These are phyloP conservation scores for Capsicum chinense DNA, from an alignment of 257 asterid genomes.

Conservation along the genomic window DNA sequence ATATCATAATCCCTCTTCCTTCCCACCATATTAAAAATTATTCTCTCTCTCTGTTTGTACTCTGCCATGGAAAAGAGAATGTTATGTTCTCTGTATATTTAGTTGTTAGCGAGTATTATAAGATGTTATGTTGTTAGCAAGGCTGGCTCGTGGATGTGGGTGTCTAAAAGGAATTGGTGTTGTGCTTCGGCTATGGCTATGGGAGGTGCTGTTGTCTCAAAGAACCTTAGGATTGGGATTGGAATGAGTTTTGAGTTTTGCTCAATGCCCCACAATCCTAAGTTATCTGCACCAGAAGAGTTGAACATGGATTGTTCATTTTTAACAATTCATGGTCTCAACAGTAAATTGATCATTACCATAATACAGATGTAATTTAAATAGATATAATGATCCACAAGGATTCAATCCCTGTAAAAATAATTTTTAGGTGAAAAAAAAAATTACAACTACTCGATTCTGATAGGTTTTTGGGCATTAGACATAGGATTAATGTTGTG, in stretches of 20 bases:
- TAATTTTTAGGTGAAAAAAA: no score
- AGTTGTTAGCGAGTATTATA: conserved; percentile 44
- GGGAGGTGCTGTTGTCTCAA: conserved; percentile 55
- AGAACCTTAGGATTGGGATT: conserved; percentile 51
- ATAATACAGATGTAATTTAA: conserved; percentile 20
- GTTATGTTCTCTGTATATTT: no score
- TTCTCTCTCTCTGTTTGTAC: no score
- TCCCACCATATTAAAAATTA: no score
- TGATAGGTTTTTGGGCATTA: no score
- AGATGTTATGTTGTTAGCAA: conserved; percentile 43
- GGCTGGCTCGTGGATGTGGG: conserved; percentile 55
- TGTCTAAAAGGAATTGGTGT: conserved; percentile 54
- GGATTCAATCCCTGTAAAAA: background rate
- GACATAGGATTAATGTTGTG: no score
- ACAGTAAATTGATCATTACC: background rate
- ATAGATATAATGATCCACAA: background rate
- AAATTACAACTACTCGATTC: no score
- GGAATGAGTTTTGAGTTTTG: conserved; percentile 43
- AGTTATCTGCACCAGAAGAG: conserved; percentile 45
- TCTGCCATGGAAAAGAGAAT: no score
- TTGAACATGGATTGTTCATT: background rate
- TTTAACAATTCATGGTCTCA: conserved; percentile 6
- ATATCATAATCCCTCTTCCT: no score
- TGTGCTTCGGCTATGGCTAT: conserved; percentile 47
- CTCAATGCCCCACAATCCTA: conserved; percentile 64